Evolutionary conservation across 2,329 filamentous ascomycete genomes (phyloP), one percentile per base, ranked within the genome.

Genomic region (Fusarium ambrosium): DNA sequence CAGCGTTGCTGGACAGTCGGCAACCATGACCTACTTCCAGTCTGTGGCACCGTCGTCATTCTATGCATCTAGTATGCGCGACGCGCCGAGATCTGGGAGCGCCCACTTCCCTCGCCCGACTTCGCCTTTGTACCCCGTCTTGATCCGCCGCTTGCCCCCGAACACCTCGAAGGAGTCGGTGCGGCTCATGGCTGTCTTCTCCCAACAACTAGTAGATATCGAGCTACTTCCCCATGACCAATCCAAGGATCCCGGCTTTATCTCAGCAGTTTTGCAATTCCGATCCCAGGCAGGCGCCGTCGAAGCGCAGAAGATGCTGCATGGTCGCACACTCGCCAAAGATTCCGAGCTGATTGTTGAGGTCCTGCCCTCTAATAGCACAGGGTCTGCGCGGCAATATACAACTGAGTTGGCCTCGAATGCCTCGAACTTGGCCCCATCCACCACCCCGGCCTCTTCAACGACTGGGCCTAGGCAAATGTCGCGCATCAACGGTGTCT

Each of bases 401-500:
- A 70, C 74, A 14, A 60, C 66, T 9, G 80, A 82, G 24, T 39
- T 70, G n/a, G 32, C 63, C 22, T 69, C 71, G 10, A 77, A 70
- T 36, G 68, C 71, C 10, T 68, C 76, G 1, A 69, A 72, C 62
- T 70, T 70, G 18, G 64, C 77, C 8, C 78, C 81, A 8, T 80
- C 80, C 34, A 73, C 82, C 48, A 82, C 86, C 20, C 86, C 87
- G 27, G 59, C 69, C 32, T 72, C 41, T 45, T 45, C 69, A 39
- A 82, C 81, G 1, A 77, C 84, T 4, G 83, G 85, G 18, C 82
- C 84, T 41, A 87, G 89, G 71, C 89, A 91, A 76, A 83, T 87
- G 7, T 88, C 89, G 61, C 89, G 91, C 65, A 93, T 90, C 81
- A 91, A 90, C 73, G 89, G 87, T 20, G 85, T 87, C 4, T 94